Percentiles rank a stretch among this genome's conserved stretches.
Evolutionary conservation across 305 asterid species (phyloP).

Genomic region (Fraxinus baroniana): DNA sequence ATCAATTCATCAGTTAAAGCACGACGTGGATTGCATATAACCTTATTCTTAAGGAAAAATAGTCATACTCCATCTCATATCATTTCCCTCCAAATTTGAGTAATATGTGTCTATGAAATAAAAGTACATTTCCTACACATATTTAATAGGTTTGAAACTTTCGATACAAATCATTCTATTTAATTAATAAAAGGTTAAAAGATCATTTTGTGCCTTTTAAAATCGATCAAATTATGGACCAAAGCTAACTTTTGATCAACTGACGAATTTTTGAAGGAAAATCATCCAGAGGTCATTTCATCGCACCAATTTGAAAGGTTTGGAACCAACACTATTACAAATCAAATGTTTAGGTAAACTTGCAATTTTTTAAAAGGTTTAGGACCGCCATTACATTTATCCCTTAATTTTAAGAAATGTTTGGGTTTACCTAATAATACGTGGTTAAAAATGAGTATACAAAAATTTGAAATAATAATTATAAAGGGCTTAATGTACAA

Average conservation of each 20-base stretch:
- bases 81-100: background rate
- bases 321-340: background rate
- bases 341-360: no score
- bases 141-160: background rate
- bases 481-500: background rate
- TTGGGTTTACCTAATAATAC: no score
- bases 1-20: background rate
- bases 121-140: background rate
- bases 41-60: no score
- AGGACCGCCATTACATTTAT: background rate
- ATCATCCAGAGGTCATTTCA: no score
- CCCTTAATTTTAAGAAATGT: background rate
- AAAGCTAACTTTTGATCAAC: background rate
- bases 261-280: background rate
- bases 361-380: no score
- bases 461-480: no score
- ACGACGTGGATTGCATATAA: background rate
- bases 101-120: background rate
- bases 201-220: no score
- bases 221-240: background rate
- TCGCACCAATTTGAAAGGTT: background rate
- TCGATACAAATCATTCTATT: background rate
- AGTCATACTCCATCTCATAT: background rate
- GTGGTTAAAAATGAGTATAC: no score
- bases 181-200: background rate